Evolutionary conservation across 2,329 filamentous ascomycete genomes (phyloP), one percentile per base, ranked within the genome.

Genomic region (Metarhizium anisopliae): DNA sequence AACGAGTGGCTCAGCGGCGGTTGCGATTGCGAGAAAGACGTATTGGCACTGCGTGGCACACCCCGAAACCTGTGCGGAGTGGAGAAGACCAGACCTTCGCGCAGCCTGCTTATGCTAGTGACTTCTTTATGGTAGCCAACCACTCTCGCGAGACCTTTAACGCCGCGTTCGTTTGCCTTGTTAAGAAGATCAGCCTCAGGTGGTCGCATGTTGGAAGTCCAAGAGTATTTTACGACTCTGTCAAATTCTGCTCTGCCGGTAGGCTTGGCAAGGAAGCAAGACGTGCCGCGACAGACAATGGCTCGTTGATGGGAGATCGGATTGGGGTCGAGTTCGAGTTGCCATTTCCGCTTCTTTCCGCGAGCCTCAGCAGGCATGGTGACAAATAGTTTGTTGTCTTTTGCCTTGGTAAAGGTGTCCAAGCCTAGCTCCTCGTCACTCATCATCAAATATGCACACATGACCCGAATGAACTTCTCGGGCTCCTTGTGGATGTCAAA

Each of bases 401-500:
- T 38, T 38, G n/a, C 32, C 20, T 51, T 38, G n/a, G 51, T 25
- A 47, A 55, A 55, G 11, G 36, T 55, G 40, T 52, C 54, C 54
- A 55, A 47, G 4, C 50, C 54, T 16, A 55, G 38, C 42, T 55
- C 54, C n/a, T 49, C 50, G 18, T 50, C 35, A 18, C 43, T 51
- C 49, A 51, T 43, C 50, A 16, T 55, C 1, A n/a, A 10, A 42
- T 61, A 60, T 4, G 13, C n/a, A 5, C 10, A 13, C 5, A 57
- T 56, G 36, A 56, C 54, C 54, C 29, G 54, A 16, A 56, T 53
- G 42, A 56, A 56, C 50, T 51, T 51, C 36, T 56, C 43, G 35
- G 54, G 54, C 42, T 56, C 36, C 20, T 49, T 35, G 36, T 55
- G 47, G 50, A 53, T 10, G 16, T 60, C 49, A 20, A 60, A 56